Conservation (phyloP, 108 stramenopile species). For the Cyclotella cryptica region DNA sequence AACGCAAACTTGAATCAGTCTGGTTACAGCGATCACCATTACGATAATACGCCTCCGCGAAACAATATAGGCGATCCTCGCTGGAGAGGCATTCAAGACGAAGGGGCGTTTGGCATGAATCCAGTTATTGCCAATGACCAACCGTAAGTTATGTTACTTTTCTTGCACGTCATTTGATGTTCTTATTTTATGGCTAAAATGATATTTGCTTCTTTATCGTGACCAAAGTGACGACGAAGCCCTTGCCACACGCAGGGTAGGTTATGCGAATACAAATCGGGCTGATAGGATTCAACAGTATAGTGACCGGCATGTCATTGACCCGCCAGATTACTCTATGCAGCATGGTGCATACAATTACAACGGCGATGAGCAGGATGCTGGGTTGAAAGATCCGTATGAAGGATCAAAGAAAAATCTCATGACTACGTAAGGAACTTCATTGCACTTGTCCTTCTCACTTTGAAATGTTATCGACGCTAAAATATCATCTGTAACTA, state of each 20-base stretch:
- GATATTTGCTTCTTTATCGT: background rate
- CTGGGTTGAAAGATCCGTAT: constrained; percentile 12
- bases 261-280: background rate
- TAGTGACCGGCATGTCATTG: too few relatives aligned
- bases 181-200: background rate
- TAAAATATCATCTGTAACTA: background rate
- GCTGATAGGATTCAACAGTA: constrained; percentile 22
- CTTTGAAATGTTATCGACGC: too few relatives aligned
- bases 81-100: constrained; percentile 43
- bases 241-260: constrained; percentile 27
- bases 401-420: background rate
- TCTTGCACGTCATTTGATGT: background rate
- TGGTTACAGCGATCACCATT: constrained; percentile 10
- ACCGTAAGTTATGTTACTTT: constrained; percentile 32
- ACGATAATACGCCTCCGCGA: constrained; percentile 19
- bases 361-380: background rate
- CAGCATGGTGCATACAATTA: background rate
- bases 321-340: background rate
- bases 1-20: constrained; percentile 16
- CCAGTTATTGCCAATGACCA: constrained; percentile 43
- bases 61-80: constrained; percentile 30
- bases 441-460: background rate
- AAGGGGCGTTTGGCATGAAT: constrained; percentile 41
- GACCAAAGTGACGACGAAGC: constrained; percentile 47
- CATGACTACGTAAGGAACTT: background rate